A percentile compares a stretch with the other conserved stretches of the same genome.
These are phyloP conservation scores for Blumeriella jaapii DNA, from an alignment of 2,329 filamentous ascomycete genomes.

Conservation along the genomic window DNA sequence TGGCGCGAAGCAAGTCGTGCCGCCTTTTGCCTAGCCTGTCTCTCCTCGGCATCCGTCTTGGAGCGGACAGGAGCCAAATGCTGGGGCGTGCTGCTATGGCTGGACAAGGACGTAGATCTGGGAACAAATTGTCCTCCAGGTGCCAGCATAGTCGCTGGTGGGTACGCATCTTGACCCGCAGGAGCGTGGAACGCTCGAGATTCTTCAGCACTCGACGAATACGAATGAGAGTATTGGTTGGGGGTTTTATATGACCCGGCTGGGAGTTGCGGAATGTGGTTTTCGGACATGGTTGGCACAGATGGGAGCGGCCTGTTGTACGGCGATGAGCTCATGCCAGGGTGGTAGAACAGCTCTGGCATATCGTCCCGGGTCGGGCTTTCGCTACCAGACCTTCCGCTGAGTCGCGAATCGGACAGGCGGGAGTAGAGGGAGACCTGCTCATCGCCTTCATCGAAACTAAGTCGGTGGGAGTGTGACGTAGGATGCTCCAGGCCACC, in stretches of 20 bases:
- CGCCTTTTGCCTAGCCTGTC: constrained; percentile 42
- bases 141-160: constrained; percentile 33
- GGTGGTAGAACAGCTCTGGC: constrained; percentile 89
- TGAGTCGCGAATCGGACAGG: constrained; percentile 36
- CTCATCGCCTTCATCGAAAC: constrained; percentile 91
- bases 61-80: constrained; percentile 77
- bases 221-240: constrained; percentile 36
- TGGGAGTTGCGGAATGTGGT: constrained; percentile 34
- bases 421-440: constrained; percentile 44
- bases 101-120: constrained; percentile 72
- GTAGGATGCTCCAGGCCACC: constrained; percentile 73
- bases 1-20: constrained; percentile 40
- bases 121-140: constrained; percentile 37
- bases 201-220: constrained; percentile 37
- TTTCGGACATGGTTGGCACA: constrained; percentile 40
- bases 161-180: constrained; percentile 23
- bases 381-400: constrained; percentile 40
- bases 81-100: constrained; percentile 68
- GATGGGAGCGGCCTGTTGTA: constrained; percentile 54
- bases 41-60: constrained; percentile 76
- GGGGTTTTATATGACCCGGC: constrained; percentile 50
- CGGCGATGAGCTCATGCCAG: constrained; percentile 55
- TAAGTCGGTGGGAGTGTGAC: constrained; percentile 61
- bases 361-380: constrained; percentile 62
- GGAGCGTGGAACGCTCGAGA: constrained; percentile 17